Base-by-base conservation (phyloP, 2,329 filamentous ascomycete species). In the Fusarium solani-melongenae region DNA sequence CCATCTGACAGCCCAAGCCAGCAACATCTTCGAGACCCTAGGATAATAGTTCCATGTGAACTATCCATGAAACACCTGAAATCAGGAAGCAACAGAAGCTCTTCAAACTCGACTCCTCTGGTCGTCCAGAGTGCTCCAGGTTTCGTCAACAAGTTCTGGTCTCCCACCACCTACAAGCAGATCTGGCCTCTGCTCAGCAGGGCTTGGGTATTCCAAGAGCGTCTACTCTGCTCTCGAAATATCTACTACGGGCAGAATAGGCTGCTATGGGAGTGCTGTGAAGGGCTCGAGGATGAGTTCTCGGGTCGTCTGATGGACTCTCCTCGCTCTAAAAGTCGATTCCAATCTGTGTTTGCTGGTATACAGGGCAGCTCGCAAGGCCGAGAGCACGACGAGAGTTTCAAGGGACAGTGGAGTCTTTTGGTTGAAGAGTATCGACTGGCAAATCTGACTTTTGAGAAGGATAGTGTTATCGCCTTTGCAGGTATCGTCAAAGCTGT, bases 221-320 rank as follows among this genome's bases (percentile, higher is more conserved):
- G 60, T 0, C 24, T 62, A 5, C 60, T 53, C 15, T 62, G 60
- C 12, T 33, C 44, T 11, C 33, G 60, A 5, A 70, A 67, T 9
- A 62, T 70, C 27, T 67, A 67, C 22, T 64, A 70, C 27, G 67
- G 64, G 2, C 56, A 46, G 6, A 49, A 62, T 5, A 22, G 49
- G 1, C 41, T 70, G 3, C 34, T 62, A n/a, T 70, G 64, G 64
- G 68, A 67, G 41, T 70, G 68, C 8, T 70, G 64, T 9, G 38
- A 64, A 31, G 46, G 7, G 8, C 8, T 68, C 3, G 49, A 67
- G 14, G 61, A 70, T 12, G 64, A 67, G 11, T 68, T 68, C 17
- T 64, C 31, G 1, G 64, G 68, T 2, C 20, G 27, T 2, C 17
- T 68, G 11, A 17, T 46, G 10, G 44, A 62, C 15, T 56, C 31